phyloP scores from a whole-genome alignment of 495 filamentous ascomycete genomes.

The Lichenothelia convexa region DNA sequence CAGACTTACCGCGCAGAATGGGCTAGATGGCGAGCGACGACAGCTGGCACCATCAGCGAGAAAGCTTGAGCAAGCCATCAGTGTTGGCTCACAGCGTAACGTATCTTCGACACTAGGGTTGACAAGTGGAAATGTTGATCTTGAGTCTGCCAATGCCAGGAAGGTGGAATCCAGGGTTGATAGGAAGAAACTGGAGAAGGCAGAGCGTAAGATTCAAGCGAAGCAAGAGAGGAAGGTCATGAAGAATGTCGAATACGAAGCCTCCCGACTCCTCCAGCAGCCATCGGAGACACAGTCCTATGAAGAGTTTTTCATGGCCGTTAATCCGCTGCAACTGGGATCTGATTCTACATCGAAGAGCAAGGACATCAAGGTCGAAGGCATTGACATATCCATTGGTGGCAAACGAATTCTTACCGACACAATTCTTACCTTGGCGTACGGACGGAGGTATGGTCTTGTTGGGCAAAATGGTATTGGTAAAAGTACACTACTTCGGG shows the following conservation, averaged over 20 bases:
- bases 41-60: slow-evolving; percentile 58
- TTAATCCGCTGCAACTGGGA: slow-evolving; percentile 88
- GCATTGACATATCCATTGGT: slow-evolving; percentile 82
- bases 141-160: slow-evolving; percentile 76
- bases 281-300: slow-evolving; percentile 78
- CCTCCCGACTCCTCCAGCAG: slow-evolving; percentile 73
- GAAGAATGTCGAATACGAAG: slow-evolving; percentile 96
- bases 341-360: slow-evolving; percentile 56
- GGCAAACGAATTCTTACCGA: slow-evolving; percentile 79
- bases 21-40: slow-evolving; percentile 45
- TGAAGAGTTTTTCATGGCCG: slow-evolving; percentile 98
- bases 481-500: slow-evolving; percentile 87
- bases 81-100: slow-evolving; percentile 83
- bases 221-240: slow-evolving; percentile 97
- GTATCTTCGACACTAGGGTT: slow-evolving; percentile 90
- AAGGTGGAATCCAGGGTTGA: slow-evolving; percentile 97
- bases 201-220: slow-evolving; percentile 89
- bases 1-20: slow-evolving; percentile 54
- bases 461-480: slow-evolving; percentile 99
- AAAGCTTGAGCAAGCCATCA: slow-evolving; percentile 84
- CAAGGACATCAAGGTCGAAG: slow-evolving; percentile 97
- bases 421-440: slow-evolving; percentile 75
- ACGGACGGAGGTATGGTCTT: slow-evolving; percentile 87
- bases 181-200: slow-evolving; percentile 98
- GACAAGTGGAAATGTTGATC: slow-evolving; percentile 64